Evolutionary conservation across 148 eudicot genomes (phyloP).

Genomic region (Pouteria glomerata): DNA sequence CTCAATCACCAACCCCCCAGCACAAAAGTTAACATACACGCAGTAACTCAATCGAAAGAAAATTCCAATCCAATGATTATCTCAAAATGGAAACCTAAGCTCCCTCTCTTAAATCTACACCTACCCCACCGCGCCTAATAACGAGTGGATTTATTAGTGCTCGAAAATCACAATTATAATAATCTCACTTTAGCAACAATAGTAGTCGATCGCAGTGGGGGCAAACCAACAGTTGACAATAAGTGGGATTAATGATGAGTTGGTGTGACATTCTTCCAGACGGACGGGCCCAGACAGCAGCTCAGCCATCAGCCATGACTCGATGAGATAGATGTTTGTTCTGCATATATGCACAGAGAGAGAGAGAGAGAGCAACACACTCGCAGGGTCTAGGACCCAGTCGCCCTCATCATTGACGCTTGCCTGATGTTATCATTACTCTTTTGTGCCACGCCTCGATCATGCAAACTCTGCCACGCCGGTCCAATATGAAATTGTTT

Average conservation of each 20-base stretch:
- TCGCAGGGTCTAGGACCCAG: neutral
- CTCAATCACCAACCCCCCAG: too few relatives aligned
- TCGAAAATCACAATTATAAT: neutral
- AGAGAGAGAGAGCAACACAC: neutral
- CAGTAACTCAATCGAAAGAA: too few relatives aligned
- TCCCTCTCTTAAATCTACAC: neutral
- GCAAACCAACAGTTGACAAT: too few relatives aligned
- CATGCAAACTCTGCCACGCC: neutral
- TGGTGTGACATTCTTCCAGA: neutral
- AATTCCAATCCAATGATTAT: too few relatives aligned
- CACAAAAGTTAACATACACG: too few relatives aligned
- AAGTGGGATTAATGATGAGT: constrained; percentile 1
- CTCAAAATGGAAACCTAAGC: neutral
- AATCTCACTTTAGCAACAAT: neutral
- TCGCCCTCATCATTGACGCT: constrained; percentile 9
- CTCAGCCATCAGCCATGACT: neutral
- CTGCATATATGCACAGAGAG: too few relatives aligned
- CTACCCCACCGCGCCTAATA: neutral
- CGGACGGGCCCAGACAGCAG: neutral
- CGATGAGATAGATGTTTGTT: neutral
- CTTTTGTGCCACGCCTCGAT: constrained; percentile 17
- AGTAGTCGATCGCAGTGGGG: neutral
- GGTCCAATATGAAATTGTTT: too few relatives aligned
- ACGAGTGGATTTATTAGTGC: neutral
- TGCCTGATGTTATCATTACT: constrained; percentile 8